A percentile compares a stretch with the other conserved stretches of the same genome.
Evolutionary conservation across 2,329 filamentous ascomycete species (phyloP).

Genomic region (Capronia epimyces): DNA sequence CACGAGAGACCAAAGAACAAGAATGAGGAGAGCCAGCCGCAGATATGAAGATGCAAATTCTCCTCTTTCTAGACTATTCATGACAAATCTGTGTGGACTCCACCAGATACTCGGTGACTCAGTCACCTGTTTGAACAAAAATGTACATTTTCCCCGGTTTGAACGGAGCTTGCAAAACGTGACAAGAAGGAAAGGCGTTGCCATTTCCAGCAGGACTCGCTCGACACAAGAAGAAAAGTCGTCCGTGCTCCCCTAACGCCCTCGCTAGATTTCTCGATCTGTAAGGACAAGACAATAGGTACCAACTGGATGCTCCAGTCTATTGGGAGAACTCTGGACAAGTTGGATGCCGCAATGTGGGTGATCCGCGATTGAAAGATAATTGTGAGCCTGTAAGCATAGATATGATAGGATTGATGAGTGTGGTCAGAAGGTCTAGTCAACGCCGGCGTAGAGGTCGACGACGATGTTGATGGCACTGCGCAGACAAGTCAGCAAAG

Average conservation of each 20-base stretch:
- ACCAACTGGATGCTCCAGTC: neutral
- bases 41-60: too few relatives aligned
- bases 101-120: too few relatives aligned
- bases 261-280: constrained; percentile 4
- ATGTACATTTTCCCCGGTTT: neutral
- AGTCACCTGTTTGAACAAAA: too few relatives aligned
- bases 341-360: too few relatives aligned
- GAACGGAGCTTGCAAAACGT: neutral
- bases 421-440: constrained; percentile 35
- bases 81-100: too few relatives aligned
- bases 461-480: constrained; percentile 84
- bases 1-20: too few relatives aligned
- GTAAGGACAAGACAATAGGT: neutral
- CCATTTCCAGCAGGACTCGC: too few relatives aligned
- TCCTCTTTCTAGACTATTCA: too few relatives aligned
- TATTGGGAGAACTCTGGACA: neutral
- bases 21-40: too few relatives aligned
- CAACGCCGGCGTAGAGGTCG: constrained; percentile 71
- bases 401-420: neutral
- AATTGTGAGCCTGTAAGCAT: too few relatives aligned
- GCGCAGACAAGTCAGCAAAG: constrained; percentile 5
- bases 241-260: constrained; percentile 11
- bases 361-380: too few relatives aligned
- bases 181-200: too few relatives aligned
- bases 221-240: neutral